Base-by-base conservation (phyloP, 108 stramenopile genomes). In the Pseudonitzschia pungens region DNA sequence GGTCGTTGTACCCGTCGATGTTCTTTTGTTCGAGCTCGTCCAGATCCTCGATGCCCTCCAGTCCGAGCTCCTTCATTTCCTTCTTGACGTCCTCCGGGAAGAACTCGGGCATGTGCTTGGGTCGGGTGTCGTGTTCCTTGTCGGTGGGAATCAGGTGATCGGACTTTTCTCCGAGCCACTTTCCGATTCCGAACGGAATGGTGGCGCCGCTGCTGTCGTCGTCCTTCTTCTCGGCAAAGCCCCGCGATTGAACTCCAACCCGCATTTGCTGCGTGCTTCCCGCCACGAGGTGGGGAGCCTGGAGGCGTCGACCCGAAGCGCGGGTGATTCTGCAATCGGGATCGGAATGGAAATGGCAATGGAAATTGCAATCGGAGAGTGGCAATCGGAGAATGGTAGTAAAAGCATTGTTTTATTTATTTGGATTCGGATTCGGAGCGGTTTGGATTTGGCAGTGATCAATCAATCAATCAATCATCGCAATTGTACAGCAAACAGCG, bases 111-210 rank as follows among this genome's bases (percentile, higher is more conserved):
- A 94, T 85, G 77, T 84, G 73, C 28, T 80, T 81, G 31, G 78
- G 57, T 53, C 81, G 83, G 21, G 85, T 68, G 51, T 82, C 83
- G 69, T 86, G 93, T 22, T 90, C 86, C 32, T 76, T 78, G 74
- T 92, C 91, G 26, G 91, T 88, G 57, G 93, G 89, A 81, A 94
- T 92, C 76, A 86, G 68, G 72, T 91, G 84, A 79, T 94, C 93
- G 24, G 93, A 87, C 63, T 91, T 87, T 60, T 86, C 90, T 50
- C 81, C 88, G 22, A 94, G 81, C 72, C 88, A 87, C 78, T 94
- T 92, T 70, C 84, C 86, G 48, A 94, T 81, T 68, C 90, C 90
- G 55, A 94, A 92, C 11, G 93, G 93, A 71, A 92, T 84, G 62
- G 78, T 79, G 40, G 59, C 22, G 33, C 68, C 69, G 16, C 29